Base-by-base conservation (phyloP, 305 asterid genomes). In the Ilex paraguariensis region DNA sequence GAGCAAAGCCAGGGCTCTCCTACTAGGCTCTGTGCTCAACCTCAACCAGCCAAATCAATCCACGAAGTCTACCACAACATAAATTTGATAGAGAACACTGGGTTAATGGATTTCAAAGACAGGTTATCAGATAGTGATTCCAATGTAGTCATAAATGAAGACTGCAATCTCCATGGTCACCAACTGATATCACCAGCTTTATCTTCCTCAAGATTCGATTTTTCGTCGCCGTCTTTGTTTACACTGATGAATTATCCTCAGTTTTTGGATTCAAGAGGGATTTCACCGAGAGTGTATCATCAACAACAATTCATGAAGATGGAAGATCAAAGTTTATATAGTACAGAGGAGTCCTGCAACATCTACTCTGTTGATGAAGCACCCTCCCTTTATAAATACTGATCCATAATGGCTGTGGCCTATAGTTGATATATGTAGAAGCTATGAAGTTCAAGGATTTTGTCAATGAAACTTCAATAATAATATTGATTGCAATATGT, bases 81-180 rank as follows among this genome's bases (percentile, higher is more conserved):
- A 48, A 42, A 56, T 54, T 59, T 50, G 12, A 16, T 54, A 15
- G 64, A 62, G 53, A 36, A 8, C 7, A 65, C 61, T 10, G 68
- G 59, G 56, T 21, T 58, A 48, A 30, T 50, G 46, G 81, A 76
- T 12, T 65, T 73, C 16, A 76, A 68, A 66, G 82, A 73, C 36
- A 77, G 77, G 2, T 64, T 71, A 50, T 73, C 79, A 57, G 82
- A 77, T 30, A 77, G 77, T 49, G 76, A 70, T 56, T 77, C 82
- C 30, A 70, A 74, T 62, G 77, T 72, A 58, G 66, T 64, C 55
- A 52, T 73, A 74, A 67, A 70, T 59, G 74, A 69, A 57, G 72
- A 66, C 31, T 39, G 14, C 11, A 54, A 51, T 56, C 67, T 62
- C 7, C 64, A 61, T 52, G 31, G 39, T 61, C 70, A 65, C 45